Percentiles rank a stretch among this genome's conserved stretches.
Evolutionary conservation across 257 asterid genomes (phyloP).

Genomic region (Lithospermum erythrorhizon): DNA sequence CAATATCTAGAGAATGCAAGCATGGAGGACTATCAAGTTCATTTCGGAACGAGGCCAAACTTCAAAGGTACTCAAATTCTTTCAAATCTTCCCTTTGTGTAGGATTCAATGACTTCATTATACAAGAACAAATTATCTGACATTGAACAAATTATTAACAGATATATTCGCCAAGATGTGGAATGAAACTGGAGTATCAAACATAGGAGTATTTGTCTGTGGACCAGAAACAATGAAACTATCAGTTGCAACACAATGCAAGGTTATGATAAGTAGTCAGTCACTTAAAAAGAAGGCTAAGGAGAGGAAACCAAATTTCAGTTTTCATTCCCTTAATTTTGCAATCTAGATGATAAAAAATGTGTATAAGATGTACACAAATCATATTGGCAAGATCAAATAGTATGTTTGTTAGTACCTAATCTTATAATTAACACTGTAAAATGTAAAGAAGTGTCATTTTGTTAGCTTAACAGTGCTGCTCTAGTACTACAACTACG

Average conservation of each 20-base stretch:
- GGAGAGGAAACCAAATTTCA: conserved; percentile 31
- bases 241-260: conserved; percentile 50
- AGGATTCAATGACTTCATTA: background rate
- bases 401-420: background rate
- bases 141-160: conserved; percentile 16
- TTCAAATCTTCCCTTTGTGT: background rate
- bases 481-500: too few relatives aligned
- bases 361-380: background rate
- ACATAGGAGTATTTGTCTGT: conserved; percentile 60
- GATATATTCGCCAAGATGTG: conserved; percentile 35
- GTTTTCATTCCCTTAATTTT: conserved; percentile 70
- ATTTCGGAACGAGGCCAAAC: conserved; percentile 69
- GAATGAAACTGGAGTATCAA: conserved; percentile 43
- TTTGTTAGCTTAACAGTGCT: too few relatives aligned
- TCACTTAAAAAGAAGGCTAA: conserved; percentile 16
- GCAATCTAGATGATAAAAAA: conserved; percentile 26
- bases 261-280: conserved; percentile 5
- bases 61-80: conserved; percentile 45
- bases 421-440: too few relatives aligned
- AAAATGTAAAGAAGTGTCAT: too few relatives aligned
- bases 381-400: background rate
- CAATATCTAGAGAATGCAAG: conserved; percentile 20
- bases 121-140: conserved; percentile 8
- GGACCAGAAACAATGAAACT: conserved; percentile 76
- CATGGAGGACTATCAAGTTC: conserved; percentile 44